These are phyloP conservation scores for Rehmannia glutinosa DNA, from an alignment of 257 asterid species.

Conservation along the genomic window DNA sequence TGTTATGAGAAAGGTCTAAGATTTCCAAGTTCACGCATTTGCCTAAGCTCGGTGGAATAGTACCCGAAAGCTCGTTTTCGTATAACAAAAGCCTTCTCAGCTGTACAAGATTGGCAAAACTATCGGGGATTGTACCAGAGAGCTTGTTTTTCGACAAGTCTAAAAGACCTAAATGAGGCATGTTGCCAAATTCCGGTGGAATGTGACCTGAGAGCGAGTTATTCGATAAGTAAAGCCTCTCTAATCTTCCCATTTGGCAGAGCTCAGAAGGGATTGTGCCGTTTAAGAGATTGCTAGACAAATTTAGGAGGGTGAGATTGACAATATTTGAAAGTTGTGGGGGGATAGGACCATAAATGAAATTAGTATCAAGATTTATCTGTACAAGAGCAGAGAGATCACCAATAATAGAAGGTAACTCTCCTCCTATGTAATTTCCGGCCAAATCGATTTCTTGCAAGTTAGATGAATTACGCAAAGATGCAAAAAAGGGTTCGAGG, in stretches of 20 bases:
- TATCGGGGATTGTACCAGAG: slow-evolving; percentile 63
- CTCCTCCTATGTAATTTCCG: slow-evolving; percentile 67
- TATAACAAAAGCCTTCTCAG: slow-evolving; percentile 54
- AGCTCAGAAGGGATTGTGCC: slow-evolving; percentile 65
- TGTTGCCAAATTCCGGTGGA: slow-evolving; percentile 48
- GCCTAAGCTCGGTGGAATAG: slow-evolving; percentile 58
- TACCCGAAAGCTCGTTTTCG: slow-evolving; percentile 52
- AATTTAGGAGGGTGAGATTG: slow-evolving; percentile 63
- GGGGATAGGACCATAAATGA: slow-evolving; percentile 59
- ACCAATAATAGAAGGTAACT: slow-evolving; percentile 67
- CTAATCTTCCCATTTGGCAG: slow-evolving; percentile 45
- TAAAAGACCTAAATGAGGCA: slow-evolving; percentile 71
- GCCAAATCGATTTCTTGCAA: slow-evolving; percentile 72
- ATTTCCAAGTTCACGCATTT: slow-evolving; percentile 64
- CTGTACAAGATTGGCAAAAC: slow-evolving; percentile 55
- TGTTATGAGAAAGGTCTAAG: slow-evolving; percentile 69
- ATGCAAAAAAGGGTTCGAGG: slow-evolving; percentile 53
- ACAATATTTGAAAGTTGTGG: slow-evolving; percentile 47
- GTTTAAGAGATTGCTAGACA: slow-evolving; percentile 63
- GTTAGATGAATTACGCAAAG: slow-evolving; percentile 46
- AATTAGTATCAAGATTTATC: slow-evolving; percentile 60
- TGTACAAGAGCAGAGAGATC: slow-evolving; percentile 50
- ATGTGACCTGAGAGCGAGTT: slow-evolving; percentile 58
- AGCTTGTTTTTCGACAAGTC: slow-evolving; percentile 75
- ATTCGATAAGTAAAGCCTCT: slow-evolving; percentile 61